Conservation (phyloP, 148 eudicot genomes). For the Euryodendron excelsum region DNA sequence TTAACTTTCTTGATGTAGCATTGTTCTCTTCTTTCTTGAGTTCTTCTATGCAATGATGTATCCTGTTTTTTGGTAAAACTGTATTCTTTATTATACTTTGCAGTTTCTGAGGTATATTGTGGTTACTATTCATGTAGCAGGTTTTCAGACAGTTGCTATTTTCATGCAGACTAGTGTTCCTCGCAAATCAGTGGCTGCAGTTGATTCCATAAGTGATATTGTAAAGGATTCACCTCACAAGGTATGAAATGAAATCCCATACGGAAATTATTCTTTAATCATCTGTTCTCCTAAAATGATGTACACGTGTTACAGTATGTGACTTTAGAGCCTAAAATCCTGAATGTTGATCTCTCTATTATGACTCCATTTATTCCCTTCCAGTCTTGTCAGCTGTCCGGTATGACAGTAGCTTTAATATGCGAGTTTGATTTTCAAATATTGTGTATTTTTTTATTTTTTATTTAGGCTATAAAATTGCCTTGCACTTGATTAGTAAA, state of each 20-base stretch:
- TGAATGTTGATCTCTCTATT: neutral
- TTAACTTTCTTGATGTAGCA: neutral
- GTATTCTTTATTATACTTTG: constrained; percentile 30
- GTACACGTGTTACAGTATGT: neutral
- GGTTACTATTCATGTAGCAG: constrained; percentile 97
- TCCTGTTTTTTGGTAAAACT: constrained; percentile 25
- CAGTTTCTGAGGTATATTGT: constrained; percentile 77
- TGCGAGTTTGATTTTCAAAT: neutral
- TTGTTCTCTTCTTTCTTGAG: constrained; percentile 4
- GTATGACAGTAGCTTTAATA: neutral
- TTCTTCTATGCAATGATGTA: neutral
- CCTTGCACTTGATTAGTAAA: neutral
- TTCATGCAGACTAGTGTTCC: constrained; percentile 96
- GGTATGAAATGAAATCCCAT: constrained; percentile 42
- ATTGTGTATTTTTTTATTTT: neutral
- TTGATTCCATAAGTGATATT: constrained; percentile 39
- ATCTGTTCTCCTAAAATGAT: neutral
- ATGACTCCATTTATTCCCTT: neutral
- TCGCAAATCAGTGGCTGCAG: constrained; percentile 54
- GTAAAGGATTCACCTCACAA: constrained; percentile 85
- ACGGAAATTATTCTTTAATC: neutral
- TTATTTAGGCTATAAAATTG: neutral
- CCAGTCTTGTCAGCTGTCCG: neutral
- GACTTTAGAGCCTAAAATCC: neutral
- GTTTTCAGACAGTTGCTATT: constrained; percentile 99